A percentile compares a stretch with the other conserved stretches of the same genome.
Conservation (phyloP, 2,329 filamentous ascomycete genomes). For the Nothophoma quercina region DNA sequence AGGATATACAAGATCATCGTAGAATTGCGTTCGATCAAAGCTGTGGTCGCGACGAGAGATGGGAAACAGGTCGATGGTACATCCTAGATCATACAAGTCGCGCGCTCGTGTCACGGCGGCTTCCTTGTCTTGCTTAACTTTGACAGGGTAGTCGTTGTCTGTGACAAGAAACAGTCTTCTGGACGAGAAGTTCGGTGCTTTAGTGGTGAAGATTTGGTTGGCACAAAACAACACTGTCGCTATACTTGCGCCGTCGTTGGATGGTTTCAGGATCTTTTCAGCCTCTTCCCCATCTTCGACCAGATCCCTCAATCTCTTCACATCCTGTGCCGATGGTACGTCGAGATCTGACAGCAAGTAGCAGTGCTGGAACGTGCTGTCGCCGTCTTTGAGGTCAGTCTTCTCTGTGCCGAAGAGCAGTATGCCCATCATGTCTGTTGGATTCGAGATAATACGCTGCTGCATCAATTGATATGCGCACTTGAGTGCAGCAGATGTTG, state of each 20-base stretch:
- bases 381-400: slow-evolving; percentile 59
- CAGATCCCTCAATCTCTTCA: slow-evolving; percentile 78
- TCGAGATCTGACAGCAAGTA: slow-evolving; percentile 91
- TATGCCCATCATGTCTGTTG: slow-evolving; percentile 96
- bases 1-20: slow-evolving; percentile 94
- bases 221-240: slow-evolving; percentile 91
- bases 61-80: slow-evolving; percentile 91
- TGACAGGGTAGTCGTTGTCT: slow-evolving; percentile 83
- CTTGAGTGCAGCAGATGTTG: slow-evolving; percentile 84
- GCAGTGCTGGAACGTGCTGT: slow-evolving; percentile 82
- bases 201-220: slow-evolving; percentile 95
- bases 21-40: slow-evolving; percentile 88
- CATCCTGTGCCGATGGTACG: slow-evolving; percentile 84
- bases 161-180: slow-evolving; percentile 94
- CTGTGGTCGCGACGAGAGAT: slow-evolving; percentile 74
- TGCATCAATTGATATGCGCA: slow-evolving; percentile 96
- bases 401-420: slow-evolving; percentile 88
- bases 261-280: slow-evolving; percentile 72
- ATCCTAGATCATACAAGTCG: slow-evolving; percentile 92
- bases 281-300: slow-evolving; percentile 80
- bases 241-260: slow-evolving; percentile 77
- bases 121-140: slow-evolving; percentile 75
- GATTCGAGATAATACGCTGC: slow-evolving; percentile 96
- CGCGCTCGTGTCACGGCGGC: slow-evolving; percentile 87
- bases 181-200: slow-evolving; percentile 92